These are phyloP conservation scores for Blastocystis sp. DNA, from an alignment of 352 stramenopile species.

Conservation along the genomic window DNA sequence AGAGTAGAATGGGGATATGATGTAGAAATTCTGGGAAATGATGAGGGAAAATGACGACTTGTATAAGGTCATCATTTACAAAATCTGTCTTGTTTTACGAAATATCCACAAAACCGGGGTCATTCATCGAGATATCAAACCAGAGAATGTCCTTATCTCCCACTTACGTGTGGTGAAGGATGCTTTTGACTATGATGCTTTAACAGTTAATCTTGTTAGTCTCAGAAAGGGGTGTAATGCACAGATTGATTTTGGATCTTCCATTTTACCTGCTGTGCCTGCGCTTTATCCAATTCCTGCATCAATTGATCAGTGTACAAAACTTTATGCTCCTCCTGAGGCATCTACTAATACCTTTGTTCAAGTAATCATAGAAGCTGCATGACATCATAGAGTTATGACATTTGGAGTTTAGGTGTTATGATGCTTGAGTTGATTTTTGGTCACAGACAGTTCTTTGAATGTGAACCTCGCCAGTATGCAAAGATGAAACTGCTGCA, in stretches of 20 bases:
- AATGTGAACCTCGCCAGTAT: constrained; percentile 8
- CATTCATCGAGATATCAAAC: constrained; percentile 59
- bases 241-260: constrained; percentile 58
- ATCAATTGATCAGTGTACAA: constrained; percentile 20
- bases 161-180: not conserved
- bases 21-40: constrained; percentile 3
- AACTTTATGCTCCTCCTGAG: constrained; percentile 47
- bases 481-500: not conserved
- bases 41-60: not conserved
- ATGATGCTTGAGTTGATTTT: constrained; percentile 60
- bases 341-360: not conserved
- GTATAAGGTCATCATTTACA: constrained; percentile 24
- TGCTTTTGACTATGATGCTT: not conserved
- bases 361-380: not conserved
- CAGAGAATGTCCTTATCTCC: constrained; percentile 43
- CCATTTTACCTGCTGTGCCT: not conserved
- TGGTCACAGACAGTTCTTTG: constrained; percentile 24
- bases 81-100: not conserved
- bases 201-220: constrained; percentile 23
- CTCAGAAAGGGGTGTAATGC: not conserved
- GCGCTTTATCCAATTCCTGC: constrained; percentile 44
- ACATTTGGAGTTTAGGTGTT: constrained; percentile 44
- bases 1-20: not conserved
- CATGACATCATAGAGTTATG: constrained; percentile 7
- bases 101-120: constrained; percentile 5